Evolutionary conservation across 371 early-diverging fungal species (phyloP), one percentile per base, ranked within the genome.

Genomic region (Actinomucor elegans): DNA sequence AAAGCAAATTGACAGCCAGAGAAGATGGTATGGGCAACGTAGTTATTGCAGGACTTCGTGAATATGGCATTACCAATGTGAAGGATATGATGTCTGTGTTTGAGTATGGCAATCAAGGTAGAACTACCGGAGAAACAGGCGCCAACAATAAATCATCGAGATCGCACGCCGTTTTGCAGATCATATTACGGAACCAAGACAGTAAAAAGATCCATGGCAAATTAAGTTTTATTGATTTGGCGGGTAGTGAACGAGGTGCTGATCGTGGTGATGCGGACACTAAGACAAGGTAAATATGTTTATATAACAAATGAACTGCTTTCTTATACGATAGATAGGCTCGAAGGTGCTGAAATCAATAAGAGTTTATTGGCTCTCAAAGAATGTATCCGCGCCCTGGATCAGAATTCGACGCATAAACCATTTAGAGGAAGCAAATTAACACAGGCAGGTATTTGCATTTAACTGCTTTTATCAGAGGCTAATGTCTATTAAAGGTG

Each of bases 281-380:
- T 38, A 88, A 93, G 65, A 96, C 96, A 40, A 77, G 94, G 85
- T 77, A 78, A 66, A 52, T 6, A 27, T 3, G 4, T 24, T 14
- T 12, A 41, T 41, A 96, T 62, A 75, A 86, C 0, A 92, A 94
- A 46, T 95, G 1, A 97, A 97, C 96, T 3, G n/a, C 77, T 96
- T 21, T 94, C 95, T 1, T 94, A 96, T 14, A 12, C 12, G 15
- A 40, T 29, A 24, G 12, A 4, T 17, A 53, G 53, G 23, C 10
- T 46, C 12, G 99, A 99, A 73, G 98, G 98, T n/a, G 91, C 97
- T 2, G 98, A 98, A 74, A 99, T 99, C 80, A 99, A 99, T 79
- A 97, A 96, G 73, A 94, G 94, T 63, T 75, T 99, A 51, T 75
- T 99, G 37, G 99, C 97, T 0, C 69, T 99, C 42, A 98, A 99